Base-by-base conservation (phyloP, 2,329 filamentous ascomycete genomes). In the Colletotrichum sp. region DNA sequence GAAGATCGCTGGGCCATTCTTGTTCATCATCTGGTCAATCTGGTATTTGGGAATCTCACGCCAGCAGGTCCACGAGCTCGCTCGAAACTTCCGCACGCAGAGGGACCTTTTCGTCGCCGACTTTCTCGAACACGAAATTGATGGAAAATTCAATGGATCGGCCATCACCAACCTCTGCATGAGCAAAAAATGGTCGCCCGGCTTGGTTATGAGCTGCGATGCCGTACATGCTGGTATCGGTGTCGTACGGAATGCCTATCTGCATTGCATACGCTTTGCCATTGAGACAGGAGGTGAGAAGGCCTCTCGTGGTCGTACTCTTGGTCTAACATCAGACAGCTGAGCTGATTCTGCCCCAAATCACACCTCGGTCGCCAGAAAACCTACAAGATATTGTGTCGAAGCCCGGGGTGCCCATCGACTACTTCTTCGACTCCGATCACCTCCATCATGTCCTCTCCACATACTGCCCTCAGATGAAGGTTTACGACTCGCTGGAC, bases 201-300 rank as follows among this genome's bases (percentile, higher is more conserved):
- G 84, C 6, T 78, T 89, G 49, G 80, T 89, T 24, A 83, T 89
- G 79, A 83, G 84, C 24, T 88, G 88, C 73, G 85, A 85, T 21
- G 81, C 85, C n/a, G 81, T 84, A 8, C 81, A 85, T 3, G 88
- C 87, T 5, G 87, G 86, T 6, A 79, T 89, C n/a, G 86, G 83
- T 8, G 83, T 85, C 68, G 84, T 88, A 21, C 85, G 87, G 74
- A 87, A 87, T 77, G 85, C 84, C n/a, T 81, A 87, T 44, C 79
- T 89, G 68, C 85, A 85, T 73, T 89, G 88, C 79, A 79, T 89
- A 26, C 84, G 87, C 59, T 84, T 87, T 68, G 87, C 86, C 16
- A 88, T 89, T 36, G 86, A 88, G 81, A 85, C 87, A 57, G 88
- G 88, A 70, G 87, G 88, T 83, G 76, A 79, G 79, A 30, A 78